phyloP scores from a whole-genome alignment of 2,329 filamentous ascomycete genomes.

The Penicillium occitanis region DNA sequence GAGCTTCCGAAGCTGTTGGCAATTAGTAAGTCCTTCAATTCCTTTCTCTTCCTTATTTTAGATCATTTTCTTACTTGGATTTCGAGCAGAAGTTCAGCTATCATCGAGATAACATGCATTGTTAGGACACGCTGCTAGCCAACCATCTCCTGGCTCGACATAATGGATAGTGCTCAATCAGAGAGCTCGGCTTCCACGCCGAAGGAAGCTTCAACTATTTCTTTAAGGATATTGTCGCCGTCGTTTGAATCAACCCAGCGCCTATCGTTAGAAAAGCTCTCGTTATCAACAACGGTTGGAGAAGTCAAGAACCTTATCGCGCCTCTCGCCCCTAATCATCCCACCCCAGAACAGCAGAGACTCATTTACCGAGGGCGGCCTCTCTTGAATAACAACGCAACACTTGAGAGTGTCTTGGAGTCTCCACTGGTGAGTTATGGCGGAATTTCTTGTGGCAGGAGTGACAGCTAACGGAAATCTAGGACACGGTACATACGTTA shows the following conservation, averaged over 20 bases:
- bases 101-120: not conserved
- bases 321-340: constrained; percentile 48
- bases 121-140: not conserved
- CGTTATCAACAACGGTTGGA: constrained; percentile 48
- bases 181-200: not conserved
- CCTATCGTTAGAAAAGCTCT: constrained; percentile 39
- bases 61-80: not conserved
- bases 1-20: constrained; percentile 1
- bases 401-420: constrained; percentile 53
- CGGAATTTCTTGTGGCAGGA: not conserved
- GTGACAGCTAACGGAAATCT: constrained; percentile 2
- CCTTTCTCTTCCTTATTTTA: not conserved
- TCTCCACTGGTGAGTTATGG: constrained; percentile 48
- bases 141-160: not conserved
- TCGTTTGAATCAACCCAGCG: constrained; percentile 39
- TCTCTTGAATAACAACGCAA: constrained; percentile 51
- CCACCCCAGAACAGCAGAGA: constrained; percentile 51
- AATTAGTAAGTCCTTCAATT: not conserved
- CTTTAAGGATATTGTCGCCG: constrained; percentile 44
- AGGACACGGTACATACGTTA: constrained; percentile 36
- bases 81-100: no score
- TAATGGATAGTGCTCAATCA: constrained; percentile 1
- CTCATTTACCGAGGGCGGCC: constrained; percentile 60
- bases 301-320: constrained; percentile 56
- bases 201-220: constrained; percentile 6